Evolutionary conservation across 2,329 filamentous ascomycete genomes (phyloP).

Genomic region (Arachnopeziza araneosa): DNA sequence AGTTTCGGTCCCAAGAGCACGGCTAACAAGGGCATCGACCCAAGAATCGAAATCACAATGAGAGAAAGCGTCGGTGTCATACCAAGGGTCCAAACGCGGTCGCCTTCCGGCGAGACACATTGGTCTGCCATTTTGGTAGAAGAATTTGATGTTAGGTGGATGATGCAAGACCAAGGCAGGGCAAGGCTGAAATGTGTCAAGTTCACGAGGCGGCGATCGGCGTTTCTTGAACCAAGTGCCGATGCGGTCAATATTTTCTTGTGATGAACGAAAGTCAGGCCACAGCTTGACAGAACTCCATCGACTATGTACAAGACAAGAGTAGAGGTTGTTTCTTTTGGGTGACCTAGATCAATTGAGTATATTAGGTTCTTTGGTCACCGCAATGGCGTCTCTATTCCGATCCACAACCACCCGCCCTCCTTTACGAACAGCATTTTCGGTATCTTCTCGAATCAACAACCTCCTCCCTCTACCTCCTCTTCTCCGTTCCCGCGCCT

Average conservation of each 20-base stretch:
- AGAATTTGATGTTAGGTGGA: neutral
- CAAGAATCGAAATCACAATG: conserved; percentile 26
- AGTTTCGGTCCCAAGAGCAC: conserved; percentile 25
- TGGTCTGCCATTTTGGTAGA: conserved; percentile 18
- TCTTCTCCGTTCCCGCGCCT: conserved; percentile 38
- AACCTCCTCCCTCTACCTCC: neutral
- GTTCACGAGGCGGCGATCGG: neutral
- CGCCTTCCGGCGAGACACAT: conserved; percentile 28
- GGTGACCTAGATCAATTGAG: neutral
- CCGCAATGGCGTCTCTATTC: neutral
- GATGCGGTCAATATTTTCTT: neutral
- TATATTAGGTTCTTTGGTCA: neutral
- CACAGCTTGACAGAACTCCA: neutral
- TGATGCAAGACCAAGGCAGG: neutral
- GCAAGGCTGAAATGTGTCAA: conserved; percentile 4
- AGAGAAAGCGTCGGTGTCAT: conserved; percentile 19
- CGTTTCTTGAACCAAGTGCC: neutral
- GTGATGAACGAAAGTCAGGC: neutral
- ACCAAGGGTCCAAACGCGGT: conserved; percentile 27
- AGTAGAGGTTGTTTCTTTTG: neutral
- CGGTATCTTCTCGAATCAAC: neutral
- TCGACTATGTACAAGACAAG: neutral
- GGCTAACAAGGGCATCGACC: conserved; percentile 28
- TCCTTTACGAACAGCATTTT: neutral
- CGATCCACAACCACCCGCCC: neutral